phyloP scores from a whole-genome alignment of 2,329 filamentous ascomycete genomes.

The Microcyclosporella mali region DNA sequence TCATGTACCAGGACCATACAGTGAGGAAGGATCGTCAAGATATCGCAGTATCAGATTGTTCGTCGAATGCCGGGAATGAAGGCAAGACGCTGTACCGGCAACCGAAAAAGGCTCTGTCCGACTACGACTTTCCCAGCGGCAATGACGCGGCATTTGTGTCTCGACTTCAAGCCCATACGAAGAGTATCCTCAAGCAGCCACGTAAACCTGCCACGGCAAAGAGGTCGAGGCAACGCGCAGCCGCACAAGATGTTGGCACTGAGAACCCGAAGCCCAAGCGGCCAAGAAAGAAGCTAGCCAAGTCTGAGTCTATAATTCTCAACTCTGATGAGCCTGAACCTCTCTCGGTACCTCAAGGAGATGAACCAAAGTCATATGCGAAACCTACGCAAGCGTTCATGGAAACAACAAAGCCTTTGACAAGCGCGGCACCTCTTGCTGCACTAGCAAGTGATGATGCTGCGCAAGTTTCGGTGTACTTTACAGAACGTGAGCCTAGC shows the following conservation, averaged over 20 bases:
- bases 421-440: too few species aligned
- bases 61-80: background rate
- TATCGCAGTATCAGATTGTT: background rate
- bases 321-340: conserved; percentile 24
- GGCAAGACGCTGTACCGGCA: conserved; percentile 1
- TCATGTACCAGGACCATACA: background rate
- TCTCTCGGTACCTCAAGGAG: background rate
- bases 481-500: too few species aligned
- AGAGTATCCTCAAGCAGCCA: background rate
- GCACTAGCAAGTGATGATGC: background rate
- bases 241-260: conserved; percentile 1
- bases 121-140: conserved; percentile 12
- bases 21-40: background rate
- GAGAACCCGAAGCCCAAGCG: conserved; percentile 8
- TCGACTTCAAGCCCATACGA: background rate
- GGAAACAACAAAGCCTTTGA: too few species aligned
- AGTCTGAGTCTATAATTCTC: conserved; percentile 25
- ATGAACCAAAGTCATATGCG: too few species aligned
- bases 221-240: conserved; percentile 8
- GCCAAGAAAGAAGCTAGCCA: conserved; percentile 17
- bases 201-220: background rate
- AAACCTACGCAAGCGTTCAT: too few species aligned
- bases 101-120: conserved; percentile 16
- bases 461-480: too few species aligned
- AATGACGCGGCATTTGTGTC: background rate